phyloP scores from a whole-genome alignment of 164 flowering plant species.

The Warburgia ugandensis region DNA sequence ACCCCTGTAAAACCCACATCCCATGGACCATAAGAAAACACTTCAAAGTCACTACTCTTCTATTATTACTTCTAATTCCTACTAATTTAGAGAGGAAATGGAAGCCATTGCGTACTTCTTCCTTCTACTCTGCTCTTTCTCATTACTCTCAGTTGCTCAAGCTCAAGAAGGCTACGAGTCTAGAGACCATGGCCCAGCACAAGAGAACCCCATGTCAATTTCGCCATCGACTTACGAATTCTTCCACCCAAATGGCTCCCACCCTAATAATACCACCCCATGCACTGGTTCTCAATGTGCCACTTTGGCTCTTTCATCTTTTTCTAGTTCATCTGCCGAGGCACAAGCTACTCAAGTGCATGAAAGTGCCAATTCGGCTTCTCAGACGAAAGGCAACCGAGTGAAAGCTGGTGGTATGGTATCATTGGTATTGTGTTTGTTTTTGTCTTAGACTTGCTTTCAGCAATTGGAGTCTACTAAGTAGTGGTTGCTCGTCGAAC shows the following conservation, averaged over 20 bases:
- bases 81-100: conserved; percentile 12
- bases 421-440: conserved; percentile 51
- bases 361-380: not conserved
- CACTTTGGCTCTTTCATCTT: conserved; percentile 26
- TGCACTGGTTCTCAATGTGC: conserved; percentile 33
- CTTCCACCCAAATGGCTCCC: conserved; percentile 51
- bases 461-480: conserved; percentile 52
- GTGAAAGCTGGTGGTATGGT: conserved; percentile 39
- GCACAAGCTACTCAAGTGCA: conserved; percentile 20
- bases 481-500: conserved; percentile 32
- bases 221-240: conserved; percentile 65
- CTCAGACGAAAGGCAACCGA: not conserved
- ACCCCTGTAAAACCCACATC: not conserved
- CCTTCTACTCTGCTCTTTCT: conserved; percentile 21
- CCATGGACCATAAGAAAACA: not conserved
- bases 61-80: conserved; percentile 1
- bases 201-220: conserved; percentile 52
- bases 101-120: conserved; percentile 13
- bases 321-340: conserved; percentile 30
- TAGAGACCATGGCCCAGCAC: conserved; percentile 57
- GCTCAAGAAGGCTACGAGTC: conserved; percentile 23
- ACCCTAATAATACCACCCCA: conserved; percentile 15
- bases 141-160: conserved; percentile 21
- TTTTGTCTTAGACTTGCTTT: conserved; percentile 25
- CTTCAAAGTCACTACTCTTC: not conserved